phyloP scores from a whole-genome alignment of 495 filamentous ascomycete genomes.

The Talaromyces thailandensis region DNA sequence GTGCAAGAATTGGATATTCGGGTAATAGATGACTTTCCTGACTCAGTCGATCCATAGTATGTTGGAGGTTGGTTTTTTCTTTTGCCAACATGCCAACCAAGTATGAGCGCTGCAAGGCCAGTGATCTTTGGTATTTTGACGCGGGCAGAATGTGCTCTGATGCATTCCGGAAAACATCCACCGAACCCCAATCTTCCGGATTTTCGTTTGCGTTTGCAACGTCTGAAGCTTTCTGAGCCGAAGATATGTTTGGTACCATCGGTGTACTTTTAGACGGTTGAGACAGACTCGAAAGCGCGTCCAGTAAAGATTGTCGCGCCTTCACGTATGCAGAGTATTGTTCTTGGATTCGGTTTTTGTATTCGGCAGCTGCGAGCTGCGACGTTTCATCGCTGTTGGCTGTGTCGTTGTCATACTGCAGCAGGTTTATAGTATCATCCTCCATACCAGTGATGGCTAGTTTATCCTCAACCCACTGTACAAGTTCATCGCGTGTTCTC shows the following conservation, averaged over 20 bases:
- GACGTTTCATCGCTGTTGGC: slow-evolving; percentile 29
- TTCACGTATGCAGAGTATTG: slow-evolving; percentile 35
- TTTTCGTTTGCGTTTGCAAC: slow-evolving; percentile 18
- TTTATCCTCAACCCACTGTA: slow-evolving; percentile 65
- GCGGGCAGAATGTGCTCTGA: slow-evolving; percentile 41
- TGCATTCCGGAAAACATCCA: not conserved
- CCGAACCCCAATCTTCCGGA: not conserved
- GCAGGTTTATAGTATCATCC: slow-evolving; percentile 28
- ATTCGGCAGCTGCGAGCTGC: slow-evolving; percentile 23
- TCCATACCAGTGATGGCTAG: slow-evolving; percentile 37
- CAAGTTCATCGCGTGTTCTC: slow-evolving; percentile 53
- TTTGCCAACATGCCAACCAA: slow-evolving; percentile 47
- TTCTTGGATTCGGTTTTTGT: slow-evolving; percentile 37
- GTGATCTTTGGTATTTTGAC: slow-evolving; percentile 50
- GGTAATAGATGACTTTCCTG: slow-evolving; percentile 65
- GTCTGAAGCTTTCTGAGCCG: not conserved
- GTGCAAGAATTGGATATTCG: slow-evolving; percentile 45
- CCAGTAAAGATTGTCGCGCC: slow-evolving; percentile 27
- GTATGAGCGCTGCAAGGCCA: slow-evolving; percentile 58
- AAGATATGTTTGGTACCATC: slow-evolving; percentile 14
- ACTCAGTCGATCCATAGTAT: slow-evolving; percentile 47
- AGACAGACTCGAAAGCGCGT: slow-evolving; percentile 27
- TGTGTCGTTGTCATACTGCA: slow-evolving; percentile 25
- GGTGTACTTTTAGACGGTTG: slow-evolving; percentile 18
- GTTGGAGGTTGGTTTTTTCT: slow-evolving; percentile 48